Base-by-base conservation (phyloP, 495 filamentous ascomycete species). In the Pyrenula aspistea region DNA sequence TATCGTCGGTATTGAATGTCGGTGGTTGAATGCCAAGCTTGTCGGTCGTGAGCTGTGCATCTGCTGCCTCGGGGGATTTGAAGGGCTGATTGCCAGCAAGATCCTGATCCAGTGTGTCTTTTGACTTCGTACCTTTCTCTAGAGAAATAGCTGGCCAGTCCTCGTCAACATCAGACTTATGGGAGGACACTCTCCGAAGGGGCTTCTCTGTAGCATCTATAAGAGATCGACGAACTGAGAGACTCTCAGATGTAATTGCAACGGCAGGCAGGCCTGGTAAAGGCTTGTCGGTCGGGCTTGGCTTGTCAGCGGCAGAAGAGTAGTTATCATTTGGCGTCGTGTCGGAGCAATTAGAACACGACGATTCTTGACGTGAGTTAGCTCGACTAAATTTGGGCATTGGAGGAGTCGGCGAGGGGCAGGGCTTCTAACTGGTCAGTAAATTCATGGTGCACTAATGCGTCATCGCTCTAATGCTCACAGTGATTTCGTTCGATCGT, bases 151-250 rank as follows among this genome's bases (percentile, higher is more conserved):
- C 56, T 22, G 64, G 64, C 64, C 64, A 67, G 20, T 65, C 61
- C 62, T 66, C 60, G 23, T 61, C 56, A 21, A 51, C 31, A 2
- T 50, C 25, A 48, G 54, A 1, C 54, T 56, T 2, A 51, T 55
- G 2, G 57, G 58, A 8, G 20, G 50, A 52, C 4, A 52, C 8
- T 2, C 56, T 60, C 19, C 56, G 61, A 11, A 66, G 49, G 10
- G 64, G 64, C 22, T 57, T 65, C 15, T 67, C 63, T 24, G 48
- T 57, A 15, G 63, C 64, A 54, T 67, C 64, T 53, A 67, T 63
- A 15, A 67, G 59, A n/a, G 58, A 58, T n/a, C 59, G 58, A 24
- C 56, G 22, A 51, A 58, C 56, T 12, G 36, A 15, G 11, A 57
- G 24, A 42, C 22, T 55, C 1, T 50, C 47, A 10, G 42, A 48